Percentiles rank a stretch among this genome's conserved stretches.
Conservation (phyloP, 257 asterid species). For the Solanum stenotomum region DNA sequence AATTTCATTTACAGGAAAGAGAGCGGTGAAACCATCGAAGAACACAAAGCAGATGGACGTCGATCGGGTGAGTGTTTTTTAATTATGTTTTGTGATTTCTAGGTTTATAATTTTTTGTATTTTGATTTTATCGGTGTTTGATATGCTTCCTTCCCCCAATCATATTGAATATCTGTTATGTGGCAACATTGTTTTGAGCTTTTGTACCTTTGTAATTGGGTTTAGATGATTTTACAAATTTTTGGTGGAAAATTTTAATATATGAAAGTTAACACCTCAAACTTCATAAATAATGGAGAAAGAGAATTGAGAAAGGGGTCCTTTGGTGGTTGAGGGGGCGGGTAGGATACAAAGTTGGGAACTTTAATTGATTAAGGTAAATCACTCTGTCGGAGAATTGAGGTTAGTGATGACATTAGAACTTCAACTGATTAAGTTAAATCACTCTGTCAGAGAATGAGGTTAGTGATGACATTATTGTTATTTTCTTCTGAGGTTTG, state of each 20-base stretch:
- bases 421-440: not conserved
- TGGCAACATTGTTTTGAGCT: not conserved
- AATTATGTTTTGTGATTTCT: not conserved
- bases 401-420: not conserved
- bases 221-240: not conserved
- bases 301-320: not conserved
- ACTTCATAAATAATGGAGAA: not conserved
- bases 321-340: not conserved
- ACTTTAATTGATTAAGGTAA: not conserved
- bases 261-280: not conserved
- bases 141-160: not conserved
- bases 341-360: not conserved
- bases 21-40: conserved; percentile 62
- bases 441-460: not conserved
- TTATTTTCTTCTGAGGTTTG: not conserved
- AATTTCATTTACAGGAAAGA: conserved; percentile 45
- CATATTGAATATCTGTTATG: not conserved
- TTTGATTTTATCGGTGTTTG: not conserved
- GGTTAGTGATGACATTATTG: not conserved
- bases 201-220: not conserved
- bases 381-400: not conserved
- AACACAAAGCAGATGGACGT: conserved; percentile 62
- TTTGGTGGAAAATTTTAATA: not conserved
- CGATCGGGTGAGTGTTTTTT: conserved; percentile 38
- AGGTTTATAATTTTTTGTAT: not conserved